A percentile compares a stretch with the other conserved stretches of the same genome.
Evolutionary conservation across 768 basidiomycete genomes (phyloP).

Genomic region (Lyophyllum atratum): DNA sequence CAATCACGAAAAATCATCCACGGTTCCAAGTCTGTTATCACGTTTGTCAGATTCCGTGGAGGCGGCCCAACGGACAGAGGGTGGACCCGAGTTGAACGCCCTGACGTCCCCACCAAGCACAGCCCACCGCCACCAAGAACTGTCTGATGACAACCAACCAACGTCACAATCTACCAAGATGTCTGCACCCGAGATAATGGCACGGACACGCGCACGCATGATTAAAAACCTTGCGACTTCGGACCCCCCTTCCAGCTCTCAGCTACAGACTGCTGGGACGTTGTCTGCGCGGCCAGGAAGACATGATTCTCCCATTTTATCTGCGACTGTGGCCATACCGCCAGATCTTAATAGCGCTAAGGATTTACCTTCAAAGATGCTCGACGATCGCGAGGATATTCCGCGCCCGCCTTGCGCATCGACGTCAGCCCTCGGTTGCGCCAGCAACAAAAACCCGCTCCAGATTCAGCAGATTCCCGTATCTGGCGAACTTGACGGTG

Average conservation of each 20-base stretch:
- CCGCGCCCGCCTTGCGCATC: not conserved
- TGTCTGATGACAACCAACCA: slow-evolving; percentile 1
- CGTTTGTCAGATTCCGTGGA: slow-evolving; percentile 26
- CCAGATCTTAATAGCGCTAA: not conserved
- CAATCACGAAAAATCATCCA: not conserved
- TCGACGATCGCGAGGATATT: not conserved
- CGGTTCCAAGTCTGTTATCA: slow-evolving; percentile 20
- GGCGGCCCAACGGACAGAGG: not conserved
- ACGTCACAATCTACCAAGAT: not conserved
- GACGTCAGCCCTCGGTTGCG: not conserved
- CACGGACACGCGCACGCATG: slow-evolving; percentile 27
- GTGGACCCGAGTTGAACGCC: not conserved
- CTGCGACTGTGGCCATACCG: not conserved
- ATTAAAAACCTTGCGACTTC: not conserved
- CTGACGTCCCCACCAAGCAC: not conserved
- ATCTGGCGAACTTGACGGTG: slow-evolving; percentile 3
- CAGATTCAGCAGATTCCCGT: slow-evolving; percentile 2
- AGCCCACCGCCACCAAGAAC: not conserved
- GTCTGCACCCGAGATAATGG: slow-evolving; percentile 28
- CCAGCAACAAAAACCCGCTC: not conserved
- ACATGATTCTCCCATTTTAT: not conserved
- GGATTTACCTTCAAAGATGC: not conserved
- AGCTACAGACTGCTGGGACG: not conserved
- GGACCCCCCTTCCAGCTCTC: not conserved
- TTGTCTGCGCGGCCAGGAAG: not conserved